Conservation (phyloP, 1,284 basidiomycete species). For the Sporisorium exsertum region DNA sequence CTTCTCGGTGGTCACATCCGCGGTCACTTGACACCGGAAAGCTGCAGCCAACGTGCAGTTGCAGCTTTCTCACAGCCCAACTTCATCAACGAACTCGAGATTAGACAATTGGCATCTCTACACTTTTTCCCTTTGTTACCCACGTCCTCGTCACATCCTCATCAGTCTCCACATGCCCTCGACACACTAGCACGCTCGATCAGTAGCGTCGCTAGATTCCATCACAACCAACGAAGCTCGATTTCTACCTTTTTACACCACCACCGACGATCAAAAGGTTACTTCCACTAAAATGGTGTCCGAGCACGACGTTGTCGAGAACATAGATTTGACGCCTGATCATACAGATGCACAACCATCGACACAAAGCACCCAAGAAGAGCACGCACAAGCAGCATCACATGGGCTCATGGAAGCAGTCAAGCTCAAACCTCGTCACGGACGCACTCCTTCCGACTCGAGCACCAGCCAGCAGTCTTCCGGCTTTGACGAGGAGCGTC, state of each 20-base stretch:
- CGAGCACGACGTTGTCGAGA: constrained; percentile 1
- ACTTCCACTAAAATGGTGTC: constrained; percentile 8
- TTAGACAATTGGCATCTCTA: constrained; percentile 5
- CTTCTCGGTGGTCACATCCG: not conserved
- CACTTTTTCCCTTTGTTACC: too few species aligned
- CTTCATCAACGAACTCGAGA: constrained; percentile 28
- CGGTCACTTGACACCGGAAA: not conserved
- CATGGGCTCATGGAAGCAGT: constrained; percentile 28
- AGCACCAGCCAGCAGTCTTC: constrained; percentile 36
- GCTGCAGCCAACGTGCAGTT: constrained; percentile 4
- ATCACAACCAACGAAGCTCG: constrained; percentile 7
- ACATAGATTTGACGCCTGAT: not conserved
- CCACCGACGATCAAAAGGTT: not conserved
- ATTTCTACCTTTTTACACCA: not conserved
- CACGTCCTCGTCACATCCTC: not conserved
- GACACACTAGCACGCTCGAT: constrained; percentile 16
- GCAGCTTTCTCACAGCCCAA: constrained; percentile 8
- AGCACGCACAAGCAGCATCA: not conserved
- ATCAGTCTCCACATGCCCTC: constrained; percentile 8
- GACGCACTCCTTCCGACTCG: constrained; percentile 29
- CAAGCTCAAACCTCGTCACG: constrained; percentile 27
- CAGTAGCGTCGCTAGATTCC: constrained; percentile 26
- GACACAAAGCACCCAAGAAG: not conserved
- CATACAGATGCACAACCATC: not conserved
- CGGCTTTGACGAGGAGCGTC: constrained; percentile 34